Base-by-base conservation (phyloP, 2,329 filamentous ascomycete species). In the Aureobasidium subglaciale region DNA sequence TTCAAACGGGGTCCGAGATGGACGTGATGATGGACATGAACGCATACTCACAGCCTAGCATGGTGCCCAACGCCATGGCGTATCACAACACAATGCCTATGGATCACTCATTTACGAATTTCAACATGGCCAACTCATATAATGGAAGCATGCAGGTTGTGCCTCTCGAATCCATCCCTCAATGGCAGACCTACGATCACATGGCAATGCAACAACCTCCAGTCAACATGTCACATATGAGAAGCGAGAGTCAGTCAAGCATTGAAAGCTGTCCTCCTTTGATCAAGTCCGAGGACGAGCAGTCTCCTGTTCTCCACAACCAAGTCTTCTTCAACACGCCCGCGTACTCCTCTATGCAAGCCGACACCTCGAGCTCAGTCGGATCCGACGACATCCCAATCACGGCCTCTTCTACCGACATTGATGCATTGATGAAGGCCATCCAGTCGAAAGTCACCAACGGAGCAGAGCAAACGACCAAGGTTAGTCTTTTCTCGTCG, bases 371-470 rank as follows among this genome's bases (percentile, higher is more conserved):
- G 20, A 40, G 50, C 41, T 40, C 40, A 15, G 30, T 45, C 27
- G 37, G 11, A 15, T 45, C 40, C 15, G 48, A 54, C 32, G 37
- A 49, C 34, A 43, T 50, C 30, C 37, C 49, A 5, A 48, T 24
- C 38, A 46, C n/a, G 9, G 40, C 55, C 22, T 57, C 48, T 22
- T 32, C 42, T 8, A 58, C 58, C 38, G 56, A 53, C 29, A 46
- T 57, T 32, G 57, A 56, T 40, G 59, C 84, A 38, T 73, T 97
- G 38, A 95, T 96, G 90, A 90, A 86, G 70, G 83, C 86, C 0
- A 92, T 96, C 42, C 90, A 96, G 68, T 75, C 81, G 41, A 87
- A 86, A 64, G 71, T 77, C 20, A 73, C 76, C 13, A 68, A 69
- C 16, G 66, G 73, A 4, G n/a, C 8, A 62, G 67, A 48, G 34